Conservation (phyloP, 1,284 basidiomycete genomes). For the Melampsora occidentalis region DNA sequence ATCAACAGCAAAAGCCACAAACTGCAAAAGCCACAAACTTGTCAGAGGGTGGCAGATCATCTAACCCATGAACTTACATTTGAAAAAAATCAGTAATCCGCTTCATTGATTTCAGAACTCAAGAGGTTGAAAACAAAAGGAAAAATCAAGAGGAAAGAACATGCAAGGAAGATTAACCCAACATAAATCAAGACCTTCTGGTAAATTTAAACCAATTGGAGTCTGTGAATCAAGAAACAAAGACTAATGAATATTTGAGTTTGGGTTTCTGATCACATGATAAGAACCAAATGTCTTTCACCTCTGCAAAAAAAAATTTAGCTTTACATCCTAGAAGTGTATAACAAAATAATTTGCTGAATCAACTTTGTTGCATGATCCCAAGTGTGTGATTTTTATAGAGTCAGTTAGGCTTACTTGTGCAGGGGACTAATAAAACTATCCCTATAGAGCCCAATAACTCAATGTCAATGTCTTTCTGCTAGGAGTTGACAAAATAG, state of each 20-base stretch:
- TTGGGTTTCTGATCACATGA: background rate
- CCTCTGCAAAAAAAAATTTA: background rate
- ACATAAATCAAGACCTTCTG: conserved; percentile 51
- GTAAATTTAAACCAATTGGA: conserved; percentile 47
- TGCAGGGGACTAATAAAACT: conserved; percentile 12
- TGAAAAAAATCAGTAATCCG: background rate
- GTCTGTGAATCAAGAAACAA: conserved; percentile 30
- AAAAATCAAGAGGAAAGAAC: background rate
- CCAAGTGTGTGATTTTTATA: background rate
- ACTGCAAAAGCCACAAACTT: conserved; percentile 53
- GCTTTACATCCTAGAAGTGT: background rate
- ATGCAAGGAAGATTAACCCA: conserved; percentile 51
- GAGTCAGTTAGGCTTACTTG: background rate
- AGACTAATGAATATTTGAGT: background rate
- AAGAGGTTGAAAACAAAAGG: no score
- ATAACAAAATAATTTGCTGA: background rate
- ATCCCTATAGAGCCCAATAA: background rate
- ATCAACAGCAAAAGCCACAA: conserved; percentile 44
- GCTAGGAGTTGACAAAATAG: background rate
- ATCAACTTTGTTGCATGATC: no score
- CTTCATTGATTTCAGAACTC: background rate
- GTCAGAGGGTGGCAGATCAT: conserved; percentile 50
- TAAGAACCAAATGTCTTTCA: background rate
- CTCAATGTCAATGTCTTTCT: background rate
- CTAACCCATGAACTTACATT: conserved; percentile 42